These are phyloP conservation scores for Ogataea nonfermentans DNA, from an alignment of 805 yeast species.

Conservation along the genomic window DNA sequence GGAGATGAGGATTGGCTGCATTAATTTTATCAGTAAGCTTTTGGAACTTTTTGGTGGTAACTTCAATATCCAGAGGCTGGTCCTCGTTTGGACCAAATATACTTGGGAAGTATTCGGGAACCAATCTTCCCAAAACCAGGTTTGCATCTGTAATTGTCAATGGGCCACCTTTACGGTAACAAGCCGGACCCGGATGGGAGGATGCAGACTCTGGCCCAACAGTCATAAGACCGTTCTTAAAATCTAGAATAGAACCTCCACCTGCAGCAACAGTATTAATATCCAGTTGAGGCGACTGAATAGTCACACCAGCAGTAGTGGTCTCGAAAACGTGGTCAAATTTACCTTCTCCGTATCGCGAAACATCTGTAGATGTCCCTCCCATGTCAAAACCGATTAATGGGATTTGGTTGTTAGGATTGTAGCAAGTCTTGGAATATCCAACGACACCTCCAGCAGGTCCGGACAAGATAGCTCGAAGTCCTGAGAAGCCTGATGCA, in stretches of 20 bases:
- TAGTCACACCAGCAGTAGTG: conserved; percentile 77
- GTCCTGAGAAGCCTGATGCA: conserved; percentile 79
- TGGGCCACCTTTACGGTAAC: conserved; percentile 82
- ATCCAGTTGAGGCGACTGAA: conserved; percentile 81
- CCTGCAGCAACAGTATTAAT: conserved; percentile 45
- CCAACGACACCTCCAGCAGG: conserved; percentile 99
- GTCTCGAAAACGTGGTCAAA: conserved; percentile 81
- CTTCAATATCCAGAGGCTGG: conserved; percentile 58
- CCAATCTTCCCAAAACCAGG: conserved; percentile 61
- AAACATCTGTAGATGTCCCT: conserved; percentile 86
- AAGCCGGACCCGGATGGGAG: conserved; percentile 86
- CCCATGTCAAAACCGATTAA: conserved; percentile 88
- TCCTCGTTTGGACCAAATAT: conserved; percentile 80
- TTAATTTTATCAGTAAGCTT: conserved; percentile 59
- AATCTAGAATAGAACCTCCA: conserved; percentile 62
- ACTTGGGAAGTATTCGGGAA: conserved; percentile 71
- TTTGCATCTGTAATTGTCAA: conserved; percentile 84
- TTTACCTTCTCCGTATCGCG: conserved; percentile 64
- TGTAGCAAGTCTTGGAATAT: conserved; percentile 77
- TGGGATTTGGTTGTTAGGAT: conserved; percentile 52
- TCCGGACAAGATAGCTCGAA: conserved; percentile 86
- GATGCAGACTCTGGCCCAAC: conserved; percentile 87
- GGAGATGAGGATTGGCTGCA: conserved; percentile 40
- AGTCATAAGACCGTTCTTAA: conserved; percentile 65
- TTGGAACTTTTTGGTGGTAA: conserved; percentile 49